Evolutionary conservation across 805 yeast genomes (phyloP), one percentile per base, ranked within the genome.

Genomic region (Sugiyamaella marilandica): DNA sequence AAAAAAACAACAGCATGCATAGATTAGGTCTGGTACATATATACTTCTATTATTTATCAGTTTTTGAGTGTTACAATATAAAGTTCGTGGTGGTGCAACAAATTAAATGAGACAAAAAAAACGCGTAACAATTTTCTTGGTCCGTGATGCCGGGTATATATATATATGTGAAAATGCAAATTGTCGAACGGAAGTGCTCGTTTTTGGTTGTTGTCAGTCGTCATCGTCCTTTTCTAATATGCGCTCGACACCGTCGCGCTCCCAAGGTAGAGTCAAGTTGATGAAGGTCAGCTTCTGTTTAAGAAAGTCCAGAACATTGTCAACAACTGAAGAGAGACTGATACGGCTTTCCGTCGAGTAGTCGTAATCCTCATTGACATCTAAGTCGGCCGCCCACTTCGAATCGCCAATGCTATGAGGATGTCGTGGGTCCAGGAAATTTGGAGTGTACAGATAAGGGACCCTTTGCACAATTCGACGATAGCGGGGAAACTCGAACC

Each of bases 391-490:
- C 10, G 54, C 57, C 24, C 50, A 32, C 32, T 36, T 36, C 14
- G 33, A 13, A 5, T 32, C 47, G 5, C 18, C n/a, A n/a, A 47
- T 53, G 7, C 37, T 47, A 14, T 45, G 48, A 13, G 60, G 58
- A 35, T 57, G 58, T 37, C 64, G 50, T n/a, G 62, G 59, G 39
- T 61, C 65, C 24, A 61, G 32, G 34, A 67, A 49, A 21, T 73
- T 68, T 0, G 85, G 79, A 0, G 90, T 78, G 32, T 75, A 73
- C 35, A 84, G 59, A 55, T 78, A 81, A 0, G 91, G 91, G 8
- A 84, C 74, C 44, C 78, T 70, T 61, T 80, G 74, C 47, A 73
- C 61, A 2, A 74, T 52, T 1, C 65, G 59, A 3, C 56, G 41
- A 10, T 44, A 14, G 7, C 55, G 48, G 1, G 61, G 50, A 18